Evolutionary conservation across 2,329 filamentous ascomycete species (phyloP), one percentile per base, ranked within the genome.

Genomic region (Ceratocystis cacaofunesta): DNA sequence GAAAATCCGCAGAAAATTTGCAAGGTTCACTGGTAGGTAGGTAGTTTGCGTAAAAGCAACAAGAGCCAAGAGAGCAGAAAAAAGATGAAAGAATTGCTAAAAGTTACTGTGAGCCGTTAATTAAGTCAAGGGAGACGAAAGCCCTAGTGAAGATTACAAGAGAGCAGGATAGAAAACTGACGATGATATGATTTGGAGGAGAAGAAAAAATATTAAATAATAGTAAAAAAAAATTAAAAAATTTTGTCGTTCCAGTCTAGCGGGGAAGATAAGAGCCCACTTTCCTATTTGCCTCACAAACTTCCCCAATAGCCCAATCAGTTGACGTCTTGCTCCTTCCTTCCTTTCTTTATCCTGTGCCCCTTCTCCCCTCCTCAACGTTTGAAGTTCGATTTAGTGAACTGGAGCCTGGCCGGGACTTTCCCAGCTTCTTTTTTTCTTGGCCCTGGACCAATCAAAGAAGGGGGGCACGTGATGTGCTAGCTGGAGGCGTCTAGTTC

Each of bases 181-280:
- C 55, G 28, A 58, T 36, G 17, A 10, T 36, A 62, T 62, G 55
- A 30, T 52, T 41, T 15, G 52, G 57, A 46, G 63, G 17, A 43
- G 43, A 52, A 28, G 52, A 57, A 48, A 50, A 36, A 63, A 52
- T 22, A n/a, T 22, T 62, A 62, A 28, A 22, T 28, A 61, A 67
- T 28, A 62, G 43, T 2, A 57, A 7, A 60, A 62, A 65, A 57
- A 67, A 46, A 25, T 41, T 25, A 57, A 43, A 15, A 22, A 48
- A n/a, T 36, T 43, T 28, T 22, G 22, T 5, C 22, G 60, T n/a
- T 36, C 28, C 36, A 28, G 60, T 62, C 41, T 62, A 25, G 60
- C 60, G 60, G 36, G 60, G 41, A 28, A 25, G n/a, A 17, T 7
- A 8, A 15, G 19, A 52, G 17, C 46, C 19, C 60, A n/a, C 22